Conservation (phyloP, 805 yeast genomes). For the Cyberlindnera americana region DNA sequence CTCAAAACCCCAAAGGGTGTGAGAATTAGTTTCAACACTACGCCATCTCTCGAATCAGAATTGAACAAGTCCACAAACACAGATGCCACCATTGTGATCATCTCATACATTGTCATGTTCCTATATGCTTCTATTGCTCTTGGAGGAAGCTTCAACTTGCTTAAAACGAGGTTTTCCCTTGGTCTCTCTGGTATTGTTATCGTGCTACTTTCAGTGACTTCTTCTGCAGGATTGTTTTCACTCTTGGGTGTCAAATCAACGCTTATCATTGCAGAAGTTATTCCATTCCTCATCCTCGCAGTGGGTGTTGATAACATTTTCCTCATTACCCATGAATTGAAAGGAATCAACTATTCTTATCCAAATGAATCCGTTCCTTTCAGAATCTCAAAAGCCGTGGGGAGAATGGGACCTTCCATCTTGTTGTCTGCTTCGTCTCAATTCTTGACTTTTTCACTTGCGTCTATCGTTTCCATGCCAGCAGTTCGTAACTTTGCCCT, state of each 20-base stretch:
- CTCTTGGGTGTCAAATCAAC: conserved; percentile 80
- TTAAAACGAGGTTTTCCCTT: conserved; percentile 61
- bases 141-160: conserved; percentile 45
- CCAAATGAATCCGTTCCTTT: conserved; percentile 50
- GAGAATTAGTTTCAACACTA: conserved; percentile 72
- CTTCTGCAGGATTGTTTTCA: conserved; percentile 82
- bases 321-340: conserved; percentile 75
- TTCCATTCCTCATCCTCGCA: conserved; percentile 88
- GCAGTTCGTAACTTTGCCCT: conserved; percentile 93
- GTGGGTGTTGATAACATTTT: conserved; percentile 96
- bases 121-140: conserved; percentile 81
- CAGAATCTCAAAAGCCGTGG: conserved; percentile 61
- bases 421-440: conserved; percentile 75
- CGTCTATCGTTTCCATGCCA: conserved; percentile 86
- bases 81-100: conserved; percentile 63
- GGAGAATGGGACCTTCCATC: conserved; percentile 84
- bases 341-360: conserved; percentile 44
- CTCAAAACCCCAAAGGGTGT: conserved; percentile 52
- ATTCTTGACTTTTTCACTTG: conserved; percentile 72
- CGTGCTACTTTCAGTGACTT: conserved; percentile 73
- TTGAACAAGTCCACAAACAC: conserved; percentile 77
- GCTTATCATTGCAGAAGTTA: conserved; percentile 91
- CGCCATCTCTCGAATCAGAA: conserved; percentile 80
- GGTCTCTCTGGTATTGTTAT: conserved; percentile 84
- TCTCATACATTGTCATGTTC: conserved; percentile 85